Evolutionary conservation across 495 filamentous ascomycete species (phyloP), one percentile per base, ranked within the genome.

Genomic region (Coniosporium apollinis): DNA sequence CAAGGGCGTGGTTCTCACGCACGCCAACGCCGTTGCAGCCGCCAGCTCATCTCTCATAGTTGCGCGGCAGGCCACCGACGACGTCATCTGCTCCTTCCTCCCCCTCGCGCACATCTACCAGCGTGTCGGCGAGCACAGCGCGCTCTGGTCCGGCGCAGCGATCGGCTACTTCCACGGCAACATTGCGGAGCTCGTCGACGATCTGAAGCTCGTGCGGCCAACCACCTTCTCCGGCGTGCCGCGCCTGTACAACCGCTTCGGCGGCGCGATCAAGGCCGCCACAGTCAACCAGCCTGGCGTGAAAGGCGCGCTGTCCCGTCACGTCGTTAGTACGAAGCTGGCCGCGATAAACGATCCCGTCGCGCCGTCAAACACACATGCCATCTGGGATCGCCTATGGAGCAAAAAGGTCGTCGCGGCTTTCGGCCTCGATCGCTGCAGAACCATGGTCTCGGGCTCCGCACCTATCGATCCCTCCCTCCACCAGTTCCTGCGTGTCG

Each of bases 151-250:
- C 34, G 87, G 84, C 40, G 70, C 65, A 8, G 60, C 69, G 16
- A 82, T 96, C 52, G 89, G 91, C 16, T 97, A 87, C 54, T 97
- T 92, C 67, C 87, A 93, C 44, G 89, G 89, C 30, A 80, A 93
- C 47, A 82, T 96, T 46, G 46, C 79, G 4, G 79, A 76, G 41
- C 64, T 97, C 10, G 72, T 93, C 3, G 91, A 97, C 44, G 89
- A 97, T 51, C 52, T 97, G 52, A 94, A 97, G 62, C 42, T 79
- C 10, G 64, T 97, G 26, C 73, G 71, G 14, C 89, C 89, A 1
- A 91, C 79, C 9, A 67, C 62, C 6, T 86, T 97, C 54, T 73
- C 74, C 46, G 93, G 82, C 8, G 89, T 97, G 7, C 89, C 89
- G 3, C 75, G 89, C 35, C 71, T 97, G 8, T 96, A 72, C 66